A percentile compares a stretch with the other conserved stretches of the same genome.
Evolutionary conservation across 768 basidiomycete species (phyloP).

Genomic region (Pisolithus microcarpus): DNA sequence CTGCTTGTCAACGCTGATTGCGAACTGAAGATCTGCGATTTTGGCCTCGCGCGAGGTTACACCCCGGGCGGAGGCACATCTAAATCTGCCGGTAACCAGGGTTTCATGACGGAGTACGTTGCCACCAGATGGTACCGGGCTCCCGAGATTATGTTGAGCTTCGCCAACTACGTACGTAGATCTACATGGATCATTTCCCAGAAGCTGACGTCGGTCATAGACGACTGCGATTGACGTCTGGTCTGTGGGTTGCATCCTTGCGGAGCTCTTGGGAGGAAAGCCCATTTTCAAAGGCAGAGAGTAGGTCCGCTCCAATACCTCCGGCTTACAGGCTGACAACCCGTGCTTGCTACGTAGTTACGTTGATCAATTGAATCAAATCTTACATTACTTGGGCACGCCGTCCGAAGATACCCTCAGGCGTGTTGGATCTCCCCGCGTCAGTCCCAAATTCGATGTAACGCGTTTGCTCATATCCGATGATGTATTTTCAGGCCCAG

Average conservation of each 20-base stretch:
- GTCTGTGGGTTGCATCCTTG: slow-evolving; percentile 94
- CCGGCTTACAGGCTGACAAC: neutral
- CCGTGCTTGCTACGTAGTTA: slow-evolving; percentile 45
- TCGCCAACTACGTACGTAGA: slow-evolving; percentile 78
- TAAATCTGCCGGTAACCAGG: slow-evolving; percentile 71
- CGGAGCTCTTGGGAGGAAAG: slow-evolving; percentile 87
- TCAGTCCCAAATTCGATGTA: slow-evolving; percentile 29
- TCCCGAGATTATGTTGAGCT: slow-evolving; percentile 98
- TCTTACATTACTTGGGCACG: slow-evolving; percentile 96
- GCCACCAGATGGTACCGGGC: slow-evolving; percentile 99
- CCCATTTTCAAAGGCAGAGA: slow-evolving; percentile 97
- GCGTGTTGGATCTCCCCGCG: slow-evolving; percentile 91
- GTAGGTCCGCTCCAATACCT: slow-evolving; percentile 38
- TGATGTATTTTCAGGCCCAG: slow-evolving; percentile 61
- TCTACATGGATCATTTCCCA: neutral
- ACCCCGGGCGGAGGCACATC: slow-evolving; percentile 75
- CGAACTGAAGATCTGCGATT: slow-evolving; percentile 97
- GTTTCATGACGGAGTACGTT: slow-evolving; percentile 99
- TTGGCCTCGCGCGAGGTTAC: slow-evolving; percentile 92
- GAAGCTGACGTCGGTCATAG: slow-evolving; percentile 33
- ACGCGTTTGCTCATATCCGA: neutral
- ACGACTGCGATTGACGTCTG: slow-evolving; percentile 92
- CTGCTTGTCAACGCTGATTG: slow-evolving; percentile 97
- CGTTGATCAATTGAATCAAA: slow-evolving; percentile 97
- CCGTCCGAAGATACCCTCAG: slow-evolving; percentile 95